Percentiles rank a stretch among this genome's conserved stretches.
Conservation (phyloP, 2,329 filamentous ascomycete species). For the Ascochyta koolunga region DNA sequence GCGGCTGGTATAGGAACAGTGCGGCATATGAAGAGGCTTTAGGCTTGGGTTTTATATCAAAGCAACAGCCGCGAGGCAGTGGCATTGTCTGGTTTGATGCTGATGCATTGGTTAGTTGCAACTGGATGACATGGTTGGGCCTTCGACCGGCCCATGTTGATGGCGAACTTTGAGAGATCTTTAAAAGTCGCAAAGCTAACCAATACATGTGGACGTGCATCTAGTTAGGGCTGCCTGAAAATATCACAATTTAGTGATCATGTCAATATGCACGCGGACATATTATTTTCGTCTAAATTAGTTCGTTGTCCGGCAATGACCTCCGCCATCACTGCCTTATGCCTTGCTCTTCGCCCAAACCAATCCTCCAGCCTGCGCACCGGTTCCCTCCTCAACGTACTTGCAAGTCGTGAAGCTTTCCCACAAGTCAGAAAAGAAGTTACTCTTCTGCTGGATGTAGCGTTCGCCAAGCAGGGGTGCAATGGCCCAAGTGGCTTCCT, state of each 20-base stretch:
- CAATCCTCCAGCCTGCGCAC: conserved; percentile 20
- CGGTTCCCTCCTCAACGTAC: conserved; percentile 29
- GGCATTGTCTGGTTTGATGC: neutral
- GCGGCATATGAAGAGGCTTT: no score
- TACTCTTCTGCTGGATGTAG: conserved; percentile 30
- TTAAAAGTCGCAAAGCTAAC: no score
- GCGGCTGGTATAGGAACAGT: no score
- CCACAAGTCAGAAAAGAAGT: conserved; percentile 32
- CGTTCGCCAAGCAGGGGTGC: conserved; percentile 30
- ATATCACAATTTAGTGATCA: no score
- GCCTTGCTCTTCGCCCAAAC: conserved; percentile 20
- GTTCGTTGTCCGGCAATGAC: neutral
- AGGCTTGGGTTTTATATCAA: no score
- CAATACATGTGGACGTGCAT: no score
- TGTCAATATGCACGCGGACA: no score
- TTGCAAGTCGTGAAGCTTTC: conserved; percentile 30
- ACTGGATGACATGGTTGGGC: no score
- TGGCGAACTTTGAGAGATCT: no score
- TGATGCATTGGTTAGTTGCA: neutral
- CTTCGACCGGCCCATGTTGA: no score
- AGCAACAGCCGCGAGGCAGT: no score
- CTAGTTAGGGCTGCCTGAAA: no score
- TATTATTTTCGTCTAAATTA: neutral
- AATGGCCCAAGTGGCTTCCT: conserved; percentile 35
- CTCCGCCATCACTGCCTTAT: neutral